These are phyloP conservation scores for Exidia glandulosa DNA, from an alignment of 768 basidiomycete genomes.

Conservation along the genomic window DNA sequence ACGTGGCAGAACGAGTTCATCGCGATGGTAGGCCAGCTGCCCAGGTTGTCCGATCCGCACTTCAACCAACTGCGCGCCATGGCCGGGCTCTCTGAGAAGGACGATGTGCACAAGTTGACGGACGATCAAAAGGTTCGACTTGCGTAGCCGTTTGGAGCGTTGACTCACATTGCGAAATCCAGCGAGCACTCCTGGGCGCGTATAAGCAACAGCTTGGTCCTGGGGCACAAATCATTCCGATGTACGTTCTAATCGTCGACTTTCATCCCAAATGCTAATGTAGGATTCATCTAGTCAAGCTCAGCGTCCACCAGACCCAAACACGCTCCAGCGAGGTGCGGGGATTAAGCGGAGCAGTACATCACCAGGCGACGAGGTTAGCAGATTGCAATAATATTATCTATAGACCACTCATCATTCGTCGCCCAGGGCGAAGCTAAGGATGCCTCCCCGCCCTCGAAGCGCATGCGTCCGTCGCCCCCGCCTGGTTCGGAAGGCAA, in stretches of 20 bases:
- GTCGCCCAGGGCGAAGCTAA: conserved; percentile 15
- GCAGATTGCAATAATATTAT: conserved; percentile 4
- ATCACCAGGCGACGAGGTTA: conserved; percentile 26
- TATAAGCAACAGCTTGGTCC: not conserved
- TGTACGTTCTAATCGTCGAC: not conserved
- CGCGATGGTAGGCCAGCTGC: not conserved
- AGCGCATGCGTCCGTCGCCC: conserved; percentile 22
- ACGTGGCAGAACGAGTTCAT: not conserved
- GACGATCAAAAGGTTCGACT: not conserved
- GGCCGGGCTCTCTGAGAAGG: not conserved
- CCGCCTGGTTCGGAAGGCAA: conserved; percentile 12
- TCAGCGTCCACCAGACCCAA: not conserved
- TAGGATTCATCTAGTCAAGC: not conserved
- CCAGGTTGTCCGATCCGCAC: not conserved
- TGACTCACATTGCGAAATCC: not conserved
- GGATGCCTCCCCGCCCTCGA: conserved; percentile 22
- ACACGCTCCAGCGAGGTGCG: conserved; percentile 3
- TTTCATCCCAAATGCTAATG: not conserved
- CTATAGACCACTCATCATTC: too few species aligned
- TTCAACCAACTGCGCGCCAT: not conserved
- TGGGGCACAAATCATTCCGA: not conserved
- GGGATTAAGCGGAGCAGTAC: conserved; percentile 28
- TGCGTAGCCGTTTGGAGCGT: not conserved
- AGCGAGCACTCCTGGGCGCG: not conserved
- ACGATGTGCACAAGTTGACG: not conserved